Conservation (phyloP, 805 yeast species). For the Metschnikowia amazonensis region DNA sequence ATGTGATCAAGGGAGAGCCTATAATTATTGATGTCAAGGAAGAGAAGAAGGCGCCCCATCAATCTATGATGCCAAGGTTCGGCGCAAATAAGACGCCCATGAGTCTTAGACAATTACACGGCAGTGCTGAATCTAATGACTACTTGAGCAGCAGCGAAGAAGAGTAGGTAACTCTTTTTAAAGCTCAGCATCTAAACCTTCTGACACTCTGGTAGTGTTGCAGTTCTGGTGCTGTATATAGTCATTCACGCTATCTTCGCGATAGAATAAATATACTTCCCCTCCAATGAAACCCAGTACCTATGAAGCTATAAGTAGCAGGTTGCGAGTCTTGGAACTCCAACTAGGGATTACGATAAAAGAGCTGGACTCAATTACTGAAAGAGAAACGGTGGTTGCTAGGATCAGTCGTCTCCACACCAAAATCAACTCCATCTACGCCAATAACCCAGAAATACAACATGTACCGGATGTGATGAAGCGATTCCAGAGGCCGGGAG, state of each 20-base stretch:
- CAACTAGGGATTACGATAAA: conserved; percentile 5
- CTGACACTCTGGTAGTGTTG: conserved; percentile 7
- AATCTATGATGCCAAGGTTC: conserved; percentile 4
- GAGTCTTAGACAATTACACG: conserved; percentile 38
- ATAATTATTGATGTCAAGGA: conserved; percentile 26
- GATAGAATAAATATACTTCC: not conserved
- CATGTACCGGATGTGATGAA: conserved; percentile 10
- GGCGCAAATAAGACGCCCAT: conserved; percentile 26
- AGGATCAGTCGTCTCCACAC: conserved; percentile 11
- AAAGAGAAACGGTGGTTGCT: conserved; percentile 3
- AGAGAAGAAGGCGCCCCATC: conserved; percentile 12
- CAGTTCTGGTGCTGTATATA: conserved; percentile 2
- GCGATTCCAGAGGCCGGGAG: conserved; percentile 6
- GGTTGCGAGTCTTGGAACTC: conserved; percentile 7
- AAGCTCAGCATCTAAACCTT: not conserved
- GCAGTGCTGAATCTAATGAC: conserved; percentile 22
- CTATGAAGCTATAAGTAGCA: not conserved
- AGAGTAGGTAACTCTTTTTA: conserved; percentile 15
- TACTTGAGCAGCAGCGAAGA: conserved; percentile 34
- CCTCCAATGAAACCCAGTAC: not conserved
- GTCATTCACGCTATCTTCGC: conserved; percentile 1
- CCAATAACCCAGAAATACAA: conserved; percentile 10
- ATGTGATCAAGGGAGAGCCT: conserved; percentile 22
- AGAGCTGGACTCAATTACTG: not conserved
- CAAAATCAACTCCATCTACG: conserved; percentile 10